Conservation (phyloP, 2,329 filamentous ascomycete genomes). For the Thielaviopsis punctulata region DNA sequence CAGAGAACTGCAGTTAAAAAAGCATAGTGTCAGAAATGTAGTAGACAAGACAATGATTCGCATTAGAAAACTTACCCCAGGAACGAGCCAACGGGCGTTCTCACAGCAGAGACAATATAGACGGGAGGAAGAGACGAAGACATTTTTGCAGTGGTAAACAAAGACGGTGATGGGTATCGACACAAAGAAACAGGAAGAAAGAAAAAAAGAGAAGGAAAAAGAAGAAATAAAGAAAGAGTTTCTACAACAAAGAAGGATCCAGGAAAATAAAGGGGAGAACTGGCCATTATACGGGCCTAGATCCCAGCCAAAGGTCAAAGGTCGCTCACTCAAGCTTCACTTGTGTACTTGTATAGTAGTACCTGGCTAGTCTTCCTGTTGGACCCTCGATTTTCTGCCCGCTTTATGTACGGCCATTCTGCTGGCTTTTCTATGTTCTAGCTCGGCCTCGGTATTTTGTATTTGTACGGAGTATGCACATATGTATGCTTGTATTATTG, state of each 20-base stretch:
- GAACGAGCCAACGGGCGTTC: conserved; percentile 88
- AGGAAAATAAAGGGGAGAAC: conserved; percentile 9
- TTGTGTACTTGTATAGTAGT: not conserved
- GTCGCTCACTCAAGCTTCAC: not conserved
- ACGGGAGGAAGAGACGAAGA: conserved; percentile 52
- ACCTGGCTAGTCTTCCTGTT: conserved; percentile 3
- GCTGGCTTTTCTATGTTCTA: conserved; percentile 1
- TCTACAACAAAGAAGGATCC: conserved; percentile 7
- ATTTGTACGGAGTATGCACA: too few species aligned
- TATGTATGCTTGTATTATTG: too few species aligned
- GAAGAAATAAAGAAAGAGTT: conserved; percentile 8
- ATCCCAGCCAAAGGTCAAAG: not conserved
- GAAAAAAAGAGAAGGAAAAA: conserved; percentile 10
- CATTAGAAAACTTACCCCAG: conserved; percentile 48
- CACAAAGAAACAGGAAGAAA: conserved; percentile 5
- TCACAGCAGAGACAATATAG: conserved; percentile 84
- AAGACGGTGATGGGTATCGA: conserved; percentile 1
- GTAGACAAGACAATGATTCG: not conserved
- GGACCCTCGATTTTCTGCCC: not conserved
- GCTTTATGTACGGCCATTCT: not conserved
- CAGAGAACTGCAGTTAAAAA: conserved; percentile 47
- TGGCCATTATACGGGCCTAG: conserved; percentile 6
- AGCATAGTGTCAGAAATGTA: not conserved
- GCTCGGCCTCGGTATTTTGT: not conserved
- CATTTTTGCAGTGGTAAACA: conserved; percentile 5